Conservation (phyloP, 192 early-diverging fungal genomes). For the Entomortierella chlamydospora region DNA sequence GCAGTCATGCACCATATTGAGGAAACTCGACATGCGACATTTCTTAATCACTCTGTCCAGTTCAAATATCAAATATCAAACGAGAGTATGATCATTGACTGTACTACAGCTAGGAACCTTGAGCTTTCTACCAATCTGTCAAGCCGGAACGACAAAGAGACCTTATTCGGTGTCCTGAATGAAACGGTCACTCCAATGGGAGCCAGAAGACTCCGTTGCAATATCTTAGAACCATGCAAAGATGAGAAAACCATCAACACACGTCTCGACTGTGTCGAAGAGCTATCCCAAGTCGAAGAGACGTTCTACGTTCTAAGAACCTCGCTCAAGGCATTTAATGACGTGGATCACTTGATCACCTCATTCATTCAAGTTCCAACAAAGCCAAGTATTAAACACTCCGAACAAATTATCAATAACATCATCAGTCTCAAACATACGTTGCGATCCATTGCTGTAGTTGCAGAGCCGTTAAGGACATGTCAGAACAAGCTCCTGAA, state of each 20-base stretch:
- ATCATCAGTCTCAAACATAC: conserved; percentile 78
- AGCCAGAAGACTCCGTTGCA: conserved; percentile 75
- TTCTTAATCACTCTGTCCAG: conserved; percentile 61
- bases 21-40: conserved; percentile 60
- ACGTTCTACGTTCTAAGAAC: conserved; percentile 60
- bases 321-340: conserved; percentile 58
- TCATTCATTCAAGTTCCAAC: conserved; percentile 61
- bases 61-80: conserved; percentile 69
- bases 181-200: conserved; percentile 77
- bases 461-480: conserved; percentile 52
- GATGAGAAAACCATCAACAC: conserved; percentile 62
- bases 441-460: conserved; percentile 57
- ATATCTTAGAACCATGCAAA: conserved; percentile 79
- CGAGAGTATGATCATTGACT: conserved; percentile 66
- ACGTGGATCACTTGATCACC: conserved; percentile 70
- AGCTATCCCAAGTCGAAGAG: conserved; percentile 61
- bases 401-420: conserved; percentile 74
- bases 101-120: conserved; percentile 67
- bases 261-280: conserved; percentile 72
- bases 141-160: conserved; percentile 59
- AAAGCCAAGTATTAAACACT: conserved; percentile 64
- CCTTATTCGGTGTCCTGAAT: conserved; percentile 71
- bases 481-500: conserved; percentile 58
- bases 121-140: conserved; percentile 68
- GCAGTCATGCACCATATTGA: conserved; percentile 68